phyloP scores from a whole-genome alignment of 139 green algal species.

The Monoraphidium neglectum region DNA sequence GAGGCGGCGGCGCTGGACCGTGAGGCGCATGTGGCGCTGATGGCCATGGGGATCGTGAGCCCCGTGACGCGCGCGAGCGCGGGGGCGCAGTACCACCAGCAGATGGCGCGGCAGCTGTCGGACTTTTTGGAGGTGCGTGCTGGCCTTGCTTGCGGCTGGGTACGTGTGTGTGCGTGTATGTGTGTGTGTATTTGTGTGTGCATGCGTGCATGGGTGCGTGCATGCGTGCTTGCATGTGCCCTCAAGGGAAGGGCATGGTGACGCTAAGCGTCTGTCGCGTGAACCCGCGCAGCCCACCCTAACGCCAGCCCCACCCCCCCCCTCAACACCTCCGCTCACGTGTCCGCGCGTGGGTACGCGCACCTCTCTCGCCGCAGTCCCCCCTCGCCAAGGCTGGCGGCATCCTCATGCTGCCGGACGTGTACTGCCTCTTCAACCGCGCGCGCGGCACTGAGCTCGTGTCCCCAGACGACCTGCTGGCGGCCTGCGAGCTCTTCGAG shows the following conservation, averaged over 20 bases:
- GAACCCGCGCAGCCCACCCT: too few relatives aligned
- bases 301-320: not conserved
- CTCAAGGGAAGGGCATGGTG: not conserved
- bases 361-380: not conserved
- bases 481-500: conserved; percentile 52
- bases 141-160: too few relatives aligned
- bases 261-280: too few relatives aligned
- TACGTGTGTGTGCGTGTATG: too few relatives aligned
- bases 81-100: conserved; percentile 77
- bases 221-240: too few relatives aligned
- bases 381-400: conserved; percentile 67
- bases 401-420: conserved; percentile 89
- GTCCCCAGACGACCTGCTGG: conserved; percentile 93
- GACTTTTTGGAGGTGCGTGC: conserved; percentile 79
- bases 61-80: conserved; percentile 88
- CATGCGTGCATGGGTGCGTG: too few relatives aligned
- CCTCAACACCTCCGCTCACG: not conserved
- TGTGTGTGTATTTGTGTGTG: too few relatives aligned
- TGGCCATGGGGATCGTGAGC: conserved; percentile 84
- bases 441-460: conserved; percentile 91
- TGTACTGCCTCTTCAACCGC: conserved; percentile 96
- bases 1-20: conserved; percentile 58
- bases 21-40: conserved; percentile 78
- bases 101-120: conserved; percentile 87
- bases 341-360: not conserved